Conservation (phyloP, 495 filamentous ascomycete species). For the Tuber aestivum region DNA sequence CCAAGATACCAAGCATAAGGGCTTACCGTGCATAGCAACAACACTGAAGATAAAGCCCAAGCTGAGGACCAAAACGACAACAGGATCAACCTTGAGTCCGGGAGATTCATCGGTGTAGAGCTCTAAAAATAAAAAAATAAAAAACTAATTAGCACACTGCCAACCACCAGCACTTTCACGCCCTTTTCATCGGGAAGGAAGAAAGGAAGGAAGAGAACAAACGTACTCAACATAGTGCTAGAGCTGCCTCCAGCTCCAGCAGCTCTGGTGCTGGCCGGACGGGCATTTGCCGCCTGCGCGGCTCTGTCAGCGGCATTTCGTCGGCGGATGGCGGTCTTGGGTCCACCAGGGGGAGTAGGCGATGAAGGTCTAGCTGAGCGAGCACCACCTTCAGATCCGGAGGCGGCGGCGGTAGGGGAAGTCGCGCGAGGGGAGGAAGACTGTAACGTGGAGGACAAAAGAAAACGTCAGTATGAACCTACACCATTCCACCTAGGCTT, state of each 20-base stretch:
- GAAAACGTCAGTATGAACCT: neutral
- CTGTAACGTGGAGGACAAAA: conserved; percentile 5
- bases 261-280: conserved; percentile 82
- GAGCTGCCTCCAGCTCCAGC: conserved; percentile 93
- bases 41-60: conserved; percentile 98
- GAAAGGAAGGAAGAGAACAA: neutral
- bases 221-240: conserved; percentile 92
- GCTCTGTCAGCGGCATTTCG: conserved; percentile 92
- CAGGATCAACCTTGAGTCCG: conserved; percentile 91
- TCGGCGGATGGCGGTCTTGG: conserved; percentile 87
- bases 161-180: neutral
- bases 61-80: conserved; percentile 88
- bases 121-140: conserved; percentile 45
- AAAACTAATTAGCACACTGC: neutral
- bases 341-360: conserved; percentile 85
- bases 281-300: conserved; percentile 82
- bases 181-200: neutral
- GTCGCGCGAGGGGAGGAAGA: conserved; percentile 66
- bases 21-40: conserved; percentile 90
- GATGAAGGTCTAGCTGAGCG: conserved; percentile 71
- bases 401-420: conserved; percentile 52
- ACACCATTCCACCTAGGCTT: neutral
- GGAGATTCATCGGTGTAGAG: conserved; percentile 99
- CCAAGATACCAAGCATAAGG: neutral
- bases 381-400: conserved; percentile 52